Percentiles rank a stretch among this genome's conserved stretches.
phyloP scores from a whole-genome alignment of 2,329 filamentous ascomycete genomes.

The Coniella lustricola region DNA sequence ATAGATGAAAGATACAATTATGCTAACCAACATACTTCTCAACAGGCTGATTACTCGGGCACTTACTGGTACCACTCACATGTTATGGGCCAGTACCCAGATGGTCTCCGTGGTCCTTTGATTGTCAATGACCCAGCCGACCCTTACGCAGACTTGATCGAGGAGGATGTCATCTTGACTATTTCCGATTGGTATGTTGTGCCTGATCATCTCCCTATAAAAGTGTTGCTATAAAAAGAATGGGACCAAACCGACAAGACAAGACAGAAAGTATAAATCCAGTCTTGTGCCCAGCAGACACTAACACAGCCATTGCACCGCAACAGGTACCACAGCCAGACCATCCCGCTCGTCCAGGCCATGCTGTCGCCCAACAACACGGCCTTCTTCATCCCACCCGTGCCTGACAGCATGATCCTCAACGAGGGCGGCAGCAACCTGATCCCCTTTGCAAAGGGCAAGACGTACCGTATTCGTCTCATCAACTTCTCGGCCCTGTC shows the following conservation, averaged over 20 bases:
- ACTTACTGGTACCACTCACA: constrained; percentile 58
- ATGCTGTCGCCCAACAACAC: constrained; percentile 36
- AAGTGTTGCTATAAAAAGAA: background rate
- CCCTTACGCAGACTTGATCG: constrained; percentile 42
- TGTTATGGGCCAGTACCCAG: constrained; percentile 56
- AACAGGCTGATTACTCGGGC: constrained; percentile 33
- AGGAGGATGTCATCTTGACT: constrained; percentile 46
- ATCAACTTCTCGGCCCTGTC: constrained; percentile 40
- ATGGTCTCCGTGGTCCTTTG: constrained; percentile 51
- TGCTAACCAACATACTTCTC: background rate
- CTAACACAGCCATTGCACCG: too few species aligned
- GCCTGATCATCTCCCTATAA: too few species aligned
- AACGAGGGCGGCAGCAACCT: constrained; percentile 35
- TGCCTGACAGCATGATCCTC: constrained; percentile 34
- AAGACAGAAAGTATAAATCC: background rate
- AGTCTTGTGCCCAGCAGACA: too few species aligned
- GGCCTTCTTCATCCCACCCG: constrained; percentile 32
- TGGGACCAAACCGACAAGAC: background rate
- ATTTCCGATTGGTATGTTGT: constrained; percentile 30
- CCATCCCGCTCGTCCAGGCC: constrained; percentile 28
- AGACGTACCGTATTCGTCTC: constrained; percentile 40
- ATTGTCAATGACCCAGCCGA: constrained; percentile 48
- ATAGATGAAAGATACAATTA: background rate
- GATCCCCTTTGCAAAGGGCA: constrained; percentile 32
- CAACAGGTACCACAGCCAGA: constrained; percentile 36